A percentile compares a stretch with the other conserved stretches of the same genome.
These are phyloP conservation scores for Rubus parviflorus DNA, from an alignment of 306 rosid species.

Conservation along the genomic window DNA sequence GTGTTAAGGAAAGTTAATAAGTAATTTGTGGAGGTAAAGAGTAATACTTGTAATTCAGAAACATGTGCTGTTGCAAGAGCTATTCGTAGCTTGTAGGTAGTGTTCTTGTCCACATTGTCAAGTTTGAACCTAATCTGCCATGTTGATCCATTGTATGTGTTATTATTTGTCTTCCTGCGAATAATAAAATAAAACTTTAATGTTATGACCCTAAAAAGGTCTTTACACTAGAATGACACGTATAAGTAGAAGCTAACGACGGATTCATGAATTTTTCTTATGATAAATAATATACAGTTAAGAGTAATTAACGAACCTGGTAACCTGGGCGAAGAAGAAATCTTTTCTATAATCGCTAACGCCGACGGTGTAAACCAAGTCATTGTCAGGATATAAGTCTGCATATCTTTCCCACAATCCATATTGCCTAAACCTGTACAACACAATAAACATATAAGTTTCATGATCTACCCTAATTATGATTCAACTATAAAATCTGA, in stretches of 20 bases:
- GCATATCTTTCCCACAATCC: constrained; percentile 53
- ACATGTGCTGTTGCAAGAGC: constrained; percentile 43
- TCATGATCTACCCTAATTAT: not conserved
- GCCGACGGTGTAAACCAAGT: constrained; percentile 37
- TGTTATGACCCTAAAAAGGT: not conserved
- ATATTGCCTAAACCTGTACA: constrained; percentile 45
- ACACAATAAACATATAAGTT: not conserved
- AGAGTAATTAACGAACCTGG: constrained; percentile 31
- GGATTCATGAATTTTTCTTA: not conserved
- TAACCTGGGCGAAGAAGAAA: constrained; percentile 48
- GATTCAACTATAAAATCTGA: not conserved
- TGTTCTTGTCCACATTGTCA: constrained; percentile 7
- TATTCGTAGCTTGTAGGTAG: constrained; percentile 38
- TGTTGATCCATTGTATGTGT: constrained; percentile 40
- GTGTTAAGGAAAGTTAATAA: not conserved
- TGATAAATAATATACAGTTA: not conserved
- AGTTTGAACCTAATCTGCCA: constrained; percentile 49
- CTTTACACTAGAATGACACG: not conserved
- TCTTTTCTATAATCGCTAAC: constrained; percentile 35
- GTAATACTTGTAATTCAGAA: constrained; percentile 42
- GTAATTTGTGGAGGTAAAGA: not conserved
- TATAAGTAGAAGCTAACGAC: not conserved
- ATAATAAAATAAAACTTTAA: not conserved
- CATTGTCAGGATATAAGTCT: constrained; percentile 40
- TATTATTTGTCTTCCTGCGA: constrained; percentile 30